phyloP scores from a whole-genome alignment of 345 rosid species.

The Acer yangbiense region DNA sequence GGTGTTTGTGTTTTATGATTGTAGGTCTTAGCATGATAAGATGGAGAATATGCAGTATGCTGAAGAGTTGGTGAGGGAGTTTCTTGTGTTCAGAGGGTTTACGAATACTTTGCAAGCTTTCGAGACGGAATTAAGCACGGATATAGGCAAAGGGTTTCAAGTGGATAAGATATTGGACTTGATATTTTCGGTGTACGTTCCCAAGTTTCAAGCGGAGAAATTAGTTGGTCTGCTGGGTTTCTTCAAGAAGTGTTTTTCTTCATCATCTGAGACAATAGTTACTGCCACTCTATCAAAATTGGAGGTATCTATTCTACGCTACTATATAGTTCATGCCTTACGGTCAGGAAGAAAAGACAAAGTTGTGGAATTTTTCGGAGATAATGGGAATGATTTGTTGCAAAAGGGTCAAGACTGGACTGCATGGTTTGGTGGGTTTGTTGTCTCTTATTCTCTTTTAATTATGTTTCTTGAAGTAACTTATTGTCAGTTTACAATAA shows the following conservation, averaged over 20 bases:
- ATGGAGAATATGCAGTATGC: slow-evolving; percentile 78
- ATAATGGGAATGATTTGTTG: slow-evolving; percentile 55
- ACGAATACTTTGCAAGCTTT: slow-evolving; percentile 59
- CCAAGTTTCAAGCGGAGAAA: slow-evolving; percentile 56
- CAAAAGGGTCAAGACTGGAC: slow-evolving; percentile 52
- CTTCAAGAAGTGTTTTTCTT: slow-evolving; percentile 57
- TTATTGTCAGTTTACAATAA: slow-evolving; percentile 6
- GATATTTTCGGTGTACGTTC: slow-evolving; percentile 57
- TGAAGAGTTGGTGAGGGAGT: slow-evolving; percentile 72
- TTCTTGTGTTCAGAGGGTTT: slow-evolving; percentile 69
- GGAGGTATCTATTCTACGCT: slow-evolving; percentile 53
- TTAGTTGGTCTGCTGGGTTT: slow-evolving; percentile 49
- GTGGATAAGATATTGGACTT: slow-evolving; percentile 59
- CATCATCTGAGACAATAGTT: slow-evolving; percentile 38
- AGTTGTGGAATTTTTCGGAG: slow-evolving; percentile 55
- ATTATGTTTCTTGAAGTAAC: neutral
- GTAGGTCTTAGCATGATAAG: slow-evolving; percentile 8
- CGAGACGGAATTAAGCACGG: slow-evolving; percentile 56
- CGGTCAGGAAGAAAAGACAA: slow-evolving; percentile 53
- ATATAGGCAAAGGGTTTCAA: slow-evolving; percentile 65
- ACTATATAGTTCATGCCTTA: slow-evolving; percentile 49
- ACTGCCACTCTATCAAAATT: slow-evolving; percentile 45
- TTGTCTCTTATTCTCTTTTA: slow-evolving; percentile 4
- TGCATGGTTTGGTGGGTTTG: slow-evolving; percentile 66
- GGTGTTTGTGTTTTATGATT: neutral